Conservation (phyloP, 768 basidiomycete species). For the Pleurotus eryngii region DNA sequence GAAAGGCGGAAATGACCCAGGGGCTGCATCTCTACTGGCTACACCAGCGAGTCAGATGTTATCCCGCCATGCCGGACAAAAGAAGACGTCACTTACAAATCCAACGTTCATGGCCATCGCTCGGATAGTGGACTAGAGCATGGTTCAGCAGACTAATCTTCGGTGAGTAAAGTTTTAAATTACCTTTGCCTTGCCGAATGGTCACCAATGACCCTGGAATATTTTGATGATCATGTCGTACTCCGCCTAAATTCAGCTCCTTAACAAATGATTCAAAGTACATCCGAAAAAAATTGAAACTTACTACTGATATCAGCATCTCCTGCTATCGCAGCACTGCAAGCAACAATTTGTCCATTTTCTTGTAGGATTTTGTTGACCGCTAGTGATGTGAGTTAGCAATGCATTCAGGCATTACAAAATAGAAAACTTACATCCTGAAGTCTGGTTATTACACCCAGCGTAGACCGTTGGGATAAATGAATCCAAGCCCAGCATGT, state of each 20-base stretch:
- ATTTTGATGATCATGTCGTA: conserved; percentile 40
- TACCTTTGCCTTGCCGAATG: conserved; percentile 29
- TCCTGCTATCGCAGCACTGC: conserved; percentile 46
- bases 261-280: no score
- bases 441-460: neutral
- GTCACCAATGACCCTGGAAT: conserved; percentile 43
- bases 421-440: neutral
- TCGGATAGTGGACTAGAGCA: neutral
- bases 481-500: neutral
- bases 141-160: neutral
- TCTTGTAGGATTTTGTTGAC: conserved; percentile 52
- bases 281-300: no score
- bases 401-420: neutral
- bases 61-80: conserved; percentile 2
- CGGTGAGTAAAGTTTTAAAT: conserved; percentile 11
- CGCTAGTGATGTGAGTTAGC: conserved; percentile 27
- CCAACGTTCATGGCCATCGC: conserved; percentile 16
- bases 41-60: neutral
- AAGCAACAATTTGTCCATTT: conserved; percentile 36
- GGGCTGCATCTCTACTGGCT: neutral
- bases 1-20: neutral
- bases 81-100: conserved; percentile 3
- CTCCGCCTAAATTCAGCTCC: conserved; percentile 12
- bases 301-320: conserved; percentile 23
- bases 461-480: neutral